Conservation (phyloP, 2,329 filamentous ascomycete genomes). For the Metarhizium album region DNA sequence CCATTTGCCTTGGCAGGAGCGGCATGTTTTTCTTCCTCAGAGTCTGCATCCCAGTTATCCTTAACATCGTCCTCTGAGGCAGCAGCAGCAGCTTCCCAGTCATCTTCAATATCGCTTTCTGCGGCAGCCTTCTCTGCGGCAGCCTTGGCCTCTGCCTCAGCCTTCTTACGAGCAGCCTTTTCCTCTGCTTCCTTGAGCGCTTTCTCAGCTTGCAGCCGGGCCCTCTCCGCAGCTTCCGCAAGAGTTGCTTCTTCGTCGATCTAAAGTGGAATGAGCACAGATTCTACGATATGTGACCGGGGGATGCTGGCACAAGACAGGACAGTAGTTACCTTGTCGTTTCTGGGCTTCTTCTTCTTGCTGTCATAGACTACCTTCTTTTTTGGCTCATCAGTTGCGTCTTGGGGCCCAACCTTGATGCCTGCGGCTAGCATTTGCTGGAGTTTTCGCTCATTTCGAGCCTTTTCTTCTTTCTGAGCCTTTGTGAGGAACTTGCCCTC, state of each 20-base stretch:
- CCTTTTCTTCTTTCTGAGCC: constrained; percentile 74
- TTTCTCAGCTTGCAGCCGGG: constrained; percentile 56
- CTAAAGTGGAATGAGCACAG: constrained; percentile 11
- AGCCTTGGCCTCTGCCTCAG: constrained; percentile 43
- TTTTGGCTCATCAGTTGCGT: constrained; percentile 51
- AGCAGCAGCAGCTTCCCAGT: constrained; percentile 81
- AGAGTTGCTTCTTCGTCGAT: constrained; percentile 69
- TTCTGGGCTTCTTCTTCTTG: constrained; percentile 66
- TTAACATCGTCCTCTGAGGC: constrained; percentile 67
- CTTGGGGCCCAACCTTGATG: constrained; percentile 57
- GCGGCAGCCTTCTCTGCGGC: constrained; percentile 43
- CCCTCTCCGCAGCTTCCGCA: constrained; percentile 67
- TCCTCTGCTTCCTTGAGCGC: constrained; percentile 51
- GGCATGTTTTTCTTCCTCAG: constrained; percentile 52
- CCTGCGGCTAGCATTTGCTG: constrained; percentile 78
- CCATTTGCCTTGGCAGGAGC: constrained; percentile 15
- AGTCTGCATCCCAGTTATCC: constrained; percentile 89
- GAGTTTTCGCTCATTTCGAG: constrained; percentile 65
- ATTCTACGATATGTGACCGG: neutral
- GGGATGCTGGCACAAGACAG: constrained; percentile 1
- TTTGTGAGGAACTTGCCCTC: constrained; percentile 81
- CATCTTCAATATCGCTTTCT: constrained; percentile 58
- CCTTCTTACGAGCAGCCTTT: constrained; percentile 46
- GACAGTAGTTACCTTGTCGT: constrained; percentile 38
- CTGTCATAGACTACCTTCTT: constrained; percentile 67